A percentile compares a stretch with the other conserved stretches of the same genome.
phyloP scores from a whole-genome alignment of 352 stramenopile genomes.

The Thraustochytrium sp. region DNA sequence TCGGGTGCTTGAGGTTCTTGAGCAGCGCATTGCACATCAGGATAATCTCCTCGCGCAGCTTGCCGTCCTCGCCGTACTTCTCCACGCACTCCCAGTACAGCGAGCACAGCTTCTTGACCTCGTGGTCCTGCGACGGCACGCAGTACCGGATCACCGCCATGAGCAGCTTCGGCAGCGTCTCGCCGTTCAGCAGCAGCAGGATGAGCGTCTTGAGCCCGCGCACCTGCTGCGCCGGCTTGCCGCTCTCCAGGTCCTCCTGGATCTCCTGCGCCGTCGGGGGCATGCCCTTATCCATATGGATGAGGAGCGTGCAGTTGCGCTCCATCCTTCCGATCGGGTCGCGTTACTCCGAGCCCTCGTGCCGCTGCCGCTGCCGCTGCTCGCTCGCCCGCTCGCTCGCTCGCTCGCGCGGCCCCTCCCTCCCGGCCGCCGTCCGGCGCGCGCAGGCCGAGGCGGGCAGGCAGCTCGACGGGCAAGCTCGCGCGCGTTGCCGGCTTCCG shows the following conservation, averaged over 20 bases:
- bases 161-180: constrained; percentile 94
- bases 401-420: neutral
- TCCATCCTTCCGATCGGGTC: neutral
- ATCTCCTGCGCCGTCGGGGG: constrained; percentile 43
- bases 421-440: neutral
- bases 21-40: constrained; percentile 95
- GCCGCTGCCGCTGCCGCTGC: neutral
- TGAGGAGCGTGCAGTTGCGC: constrained; percentile 35
- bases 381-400: neutral
- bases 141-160: constrained; percentile 99
- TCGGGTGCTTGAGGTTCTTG: constrained; percentile 99
- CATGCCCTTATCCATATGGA: constrained; percentile 39
- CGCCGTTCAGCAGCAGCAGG: constrained; percentile 92
- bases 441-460: too few species aligned
- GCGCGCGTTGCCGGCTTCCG: too few species aligned
- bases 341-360: neutral
- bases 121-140: constrained; percentile 97
- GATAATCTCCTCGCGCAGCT: constrained; percentile 97
- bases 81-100: constrained; percentile 74
- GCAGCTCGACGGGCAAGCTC: neutral
- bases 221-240: constrained; percentile 69
- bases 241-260: constrained; percentile 48
- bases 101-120: constrained; percentile 99
- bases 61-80: constrained; percentile 62
- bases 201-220: constrained; percentile 96